A percentile compares a stretch with the other conserved stretches of the same genome.
Conservation (phyloP, 768 basidiomycete genomes). For the Rhizopogon rudus region DNA sequence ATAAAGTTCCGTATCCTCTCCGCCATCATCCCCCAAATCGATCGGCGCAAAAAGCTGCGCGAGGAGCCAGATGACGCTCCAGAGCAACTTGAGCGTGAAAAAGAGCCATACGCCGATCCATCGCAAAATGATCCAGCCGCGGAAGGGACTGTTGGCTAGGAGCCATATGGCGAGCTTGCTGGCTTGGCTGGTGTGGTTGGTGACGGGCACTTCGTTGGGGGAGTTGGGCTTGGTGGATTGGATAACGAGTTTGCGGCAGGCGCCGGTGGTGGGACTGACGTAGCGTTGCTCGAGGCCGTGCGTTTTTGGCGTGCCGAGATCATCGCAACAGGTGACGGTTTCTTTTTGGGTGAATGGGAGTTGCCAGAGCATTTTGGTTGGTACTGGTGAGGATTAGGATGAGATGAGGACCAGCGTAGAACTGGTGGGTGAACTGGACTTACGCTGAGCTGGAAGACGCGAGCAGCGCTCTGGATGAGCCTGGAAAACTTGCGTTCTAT, state of each 20-base stretch:
- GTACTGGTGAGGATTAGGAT: no score
- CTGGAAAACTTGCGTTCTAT: no score
- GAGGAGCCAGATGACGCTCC: conserved; percentile 3
- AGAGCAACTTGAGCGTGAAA: conserved; percentile 8
- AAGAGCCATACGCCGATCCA: conserved; percentile 8
- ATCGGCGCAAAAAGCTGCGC: neutral
- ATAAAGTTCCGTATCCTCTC: neutral
- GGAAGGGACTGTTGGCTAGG: conserved; percentile 3
- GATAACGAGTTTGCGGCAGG: conserved; percentile 9
- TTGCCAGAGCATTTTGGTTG: neutral
- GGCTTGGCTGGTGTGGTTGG: neutral
- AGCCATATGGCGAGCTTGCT: conserved; percentile 13
- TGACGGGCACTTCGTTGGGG: conserved; percentile 1
- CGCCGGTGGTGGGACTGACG: conserved; percentile 11
- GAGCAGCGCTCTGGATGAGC: no score
- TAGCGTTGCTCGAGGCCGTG: conserved; percentile 13
- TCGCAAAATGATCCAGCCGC: neutral
- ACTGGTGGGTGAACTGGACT: no score
- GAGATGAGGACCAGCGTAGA: no score
- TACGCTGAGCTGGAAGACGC: no score
- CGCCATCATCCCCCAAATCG: neutral
- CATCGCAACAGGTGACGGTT: neutral
- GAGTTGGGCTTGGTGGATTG: conserved; percentile 7
- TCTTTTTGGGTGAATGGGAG: neutral
- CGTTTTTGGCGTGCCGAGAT: neutral